Percentiles rank a stretch among this genome's conserved stretches.
Conservation (phyloP, 1,284 basidiomycete genomes). For the Fomitiporia mediterranea region DNA sequence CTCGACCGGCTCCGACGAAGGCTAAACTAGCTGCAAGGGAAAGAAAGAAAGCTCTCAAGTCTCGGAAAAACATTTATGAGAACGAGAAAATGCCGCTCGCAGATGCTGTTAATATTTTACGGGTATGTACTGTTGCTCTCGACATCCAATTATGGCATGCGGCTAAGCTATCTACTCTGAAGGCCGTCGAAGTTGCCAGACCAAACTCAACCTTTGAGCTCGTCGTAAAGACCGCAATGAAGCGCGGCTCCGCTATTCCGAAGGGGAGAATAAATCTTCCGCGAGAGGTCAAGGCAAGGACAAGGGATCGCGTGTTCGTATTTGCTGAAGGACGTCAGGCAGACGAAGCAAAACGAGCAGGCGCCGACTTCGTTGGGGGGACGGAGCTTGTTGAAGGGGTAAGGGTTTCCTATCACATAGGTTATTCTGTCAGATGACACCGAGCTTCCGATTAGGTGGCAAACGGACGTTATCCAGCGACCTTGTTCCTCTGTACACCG, state of each 20-base stretch:
- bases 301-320: slow-evolving; percentile 76
- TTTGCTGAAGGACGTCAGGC: slow-evolving; percentile 80
- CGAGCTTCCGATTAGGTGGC: slow-evolving; percentile 46
- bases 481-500: slow-evolving; percentile 81
- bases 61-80: slow-evolving; percentile 45
- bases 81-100: slow-evolving; percentile 57
- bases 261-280: slow-evolving; percentile 73
- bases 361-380: slow-evolving; percentile 84
- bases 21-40: slow-evolving; percentile 37
- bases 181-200: slow-evolving; percentile 78
- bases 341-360: slow-evolving; percentile 75
- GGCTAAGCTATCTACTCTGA: not conserved
- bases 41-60: slow-evolving; percentile 28
- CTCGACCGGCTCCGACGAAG: slow-evolving; percentile 21
- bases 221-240: slow-evolving; percentile 72
- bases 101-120: slow-evolving; percentile 63
- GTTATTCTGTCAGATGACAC: slow-evolving; percentile 7
- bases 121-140: slow-evolving; percentile 42
- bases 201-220: slow-evolving; percentile 77
- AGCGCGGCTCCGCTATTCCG: slow-evolving; percentile 70
- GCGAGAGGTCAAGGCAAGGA: slow-evolving; percentile 66
- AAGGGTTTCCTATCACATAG: slow-evolving; percentile 31
- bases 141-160: not conserved
- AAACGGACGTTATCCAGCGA: slow-evolving; percentile 64
- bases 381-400: slow-evolving; percentile 80